These are phyloP conservation scores for Syzygium syzygioides DNA, from an alignment of 441 rosid species.

Conservation along the genomic window DNA sequence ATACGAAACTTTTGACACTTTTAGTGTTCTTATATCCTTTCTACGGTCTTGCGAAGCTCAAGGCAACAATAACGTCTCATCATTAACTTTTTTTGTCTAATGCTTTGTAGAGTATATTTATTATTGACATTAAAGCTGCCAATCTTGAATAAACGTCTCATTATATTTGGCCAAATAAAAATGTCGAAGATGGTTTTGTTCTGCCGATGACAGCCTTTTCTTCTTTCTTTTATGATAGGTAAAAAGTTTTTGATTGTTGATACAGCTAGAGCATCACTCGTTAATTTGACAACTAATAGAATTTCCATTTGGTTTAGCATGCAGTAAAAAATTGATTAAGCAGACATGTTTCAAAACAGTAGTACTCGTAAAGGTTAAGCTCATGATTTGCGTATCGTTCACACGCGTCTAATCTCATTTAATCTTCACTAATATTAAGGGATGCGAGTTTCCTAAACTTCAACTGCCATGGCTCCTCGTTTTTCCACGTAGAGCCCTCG, in stretches of 20 bases:
- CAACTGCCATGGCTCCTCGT: background rate
- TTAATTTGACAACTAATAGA: background rate
- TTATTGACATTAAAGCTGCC: no score
- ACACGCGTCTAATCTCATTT: background rate
- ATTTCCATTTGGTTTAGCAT: background rate
- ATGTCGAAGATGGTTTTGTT: background rate
- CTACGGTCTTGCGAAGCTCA: no score
- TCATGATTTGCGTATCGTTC: background rate
- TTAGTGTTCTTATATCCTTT: no score
- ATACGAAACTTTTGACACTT: no score
- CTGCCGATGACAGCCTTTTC: background rate
- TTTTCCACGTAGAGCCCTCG: no score
- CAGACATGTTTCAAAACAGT: background rate
- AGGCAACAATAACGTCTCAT: no score
- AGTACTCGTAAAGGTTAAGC: no score
- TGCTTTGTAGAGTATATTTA: no score
- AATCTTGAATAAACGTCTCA: no score
- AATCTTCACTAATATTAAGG: background rate
- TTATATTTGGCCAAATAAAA: no score
- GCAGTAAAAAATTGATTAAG: background rate
- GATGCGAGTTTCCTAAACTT: background rate
- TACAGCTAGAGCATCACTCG: background rate
- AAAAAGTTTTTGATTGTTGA: background rate
- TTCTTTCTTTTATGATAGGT: background rate
- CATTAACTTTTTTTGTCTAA: no score